Percentiles rank a stretch among this genome's conserved stretches.
Evolutionary conservation across 148 eudicot genomes (phyloP).

Genomic region (Cornus kousa): DNA sequence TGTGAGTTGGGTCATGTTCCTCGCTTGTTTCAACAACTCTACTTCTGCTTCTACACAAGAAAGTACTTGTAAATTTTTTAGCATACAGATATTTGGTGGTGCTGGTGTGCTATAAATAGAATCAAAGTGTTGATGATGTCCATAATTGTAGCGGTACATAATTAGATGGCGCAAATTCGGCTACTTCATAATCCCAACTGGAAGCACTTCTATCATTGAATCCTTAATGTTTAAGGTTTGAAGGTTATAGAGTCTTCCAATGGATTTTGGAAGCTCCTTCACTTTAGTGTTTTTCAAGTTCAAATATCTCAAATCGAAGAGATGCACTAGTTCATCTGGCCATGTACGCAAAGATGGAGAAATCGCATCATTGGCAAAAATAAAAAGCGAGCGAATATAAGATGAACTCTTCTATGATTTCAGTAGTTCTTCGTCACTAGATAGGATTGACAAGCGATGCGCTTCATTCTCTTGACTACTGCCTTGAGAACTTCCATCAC

Average conservation of each 20-base stretch:
- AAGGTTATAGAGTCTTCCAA: no score
- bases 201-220: no score
- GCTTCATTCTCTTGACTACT: neutral
- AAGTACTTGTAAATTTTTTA: neutral
- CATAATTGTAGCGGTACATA: neutral
- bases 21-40: neutral
- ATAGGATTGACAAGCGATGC: slow-evolving; percentile 8
- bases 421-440: neutral
- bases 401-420: neutral
- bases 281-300: no score
- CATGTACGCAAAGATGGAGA: neutral
- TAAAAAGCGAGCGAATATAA: no score
- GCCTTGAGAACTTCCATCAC: neutral
- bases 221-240: no score
- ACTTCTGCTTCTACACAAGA: neutral
- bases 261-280: no score
- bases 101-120: neutral
- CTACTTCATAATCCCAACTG: no score
- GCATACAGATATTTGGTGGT: neutral
- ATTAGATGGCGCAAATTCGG: no score
- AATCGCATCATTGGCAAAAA: slow-evolving; percentile 1
- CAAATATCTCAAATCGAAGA: no score
- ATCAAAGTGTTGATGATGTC: neutral
- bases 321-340: neutral
- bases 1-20: no score